Conservation (phyloP, 2,329 filamentous ascomycete species). For the Bisporella sp. region DNA sequence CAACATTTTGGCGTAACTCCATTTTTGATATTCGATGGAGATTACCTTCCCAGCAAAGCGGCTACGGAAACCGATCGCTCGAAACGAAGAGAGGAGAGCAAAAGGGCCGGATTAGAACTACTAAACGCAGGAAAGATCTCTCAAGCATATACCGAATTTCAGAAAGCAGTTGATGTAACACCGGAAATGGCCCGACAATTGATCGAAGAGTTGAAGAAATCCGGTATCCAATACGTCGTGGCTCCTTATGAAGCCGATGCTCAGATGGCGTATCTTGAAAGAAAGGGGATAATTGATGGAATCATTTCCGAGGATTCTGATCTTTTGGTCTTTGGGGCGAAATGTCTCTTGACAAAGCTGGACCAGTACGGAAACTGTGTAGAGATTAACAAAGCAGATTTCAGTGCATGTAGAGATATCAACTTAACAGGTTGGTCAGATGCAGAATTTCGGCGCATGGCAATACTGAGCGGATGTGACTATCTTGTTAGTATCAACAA, state of each 20-base stretch:
- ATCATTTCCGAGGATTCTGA: slow-evolving; percentile 97
- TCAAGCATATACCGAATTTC: slow-evolving; percentile 78
- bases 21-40: slow-evolving; percentile 93
- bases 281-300: slow-evolving; percentile 72
- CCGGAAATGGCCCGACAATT: slow-evolving; percentile 89
- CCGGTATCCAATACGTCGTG: slow-evolving; percentile 78
- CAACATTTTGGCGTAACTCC: slow-evolving; percentile 90
- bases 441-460: slow-evolving; percentile 86
- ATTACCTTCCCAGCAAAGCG: slow-evolving; percentile 89
- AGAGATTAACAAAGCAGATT: slow-evolving; percentile 84
- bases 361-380: slow-evolving; percentile 91
- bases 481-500: slow-evolving; percentile 82
- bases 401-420: slow-evolving; percentile 80
- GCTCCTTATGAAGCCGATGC: slow-evolving; percentile 96
- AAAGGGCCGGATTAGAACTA: slow-evolving; percentile 67
- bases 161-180: slow-evolving; percentile 93
- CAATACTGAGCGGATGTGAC: slow-evolving; percentile 92
- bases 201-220: slow-evolving; percentile 83
- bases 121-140: slow-evolving; percentile 73
- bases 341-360: slow-evolving; percentile 84
- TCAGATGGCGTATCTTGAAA: slow-evolving; percentile 92
- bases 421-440: slow-evolving; percentile 91
- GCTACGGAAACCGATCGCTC: slow-evolving; percentile 73
- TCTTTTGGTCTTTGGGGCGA: slow-evolving; percentile 88
- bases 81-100: slow-evolving; percentile 71